Conservation (phyloP, 208 protist genomes). For the Trypanosoma conorhini region DNA sequence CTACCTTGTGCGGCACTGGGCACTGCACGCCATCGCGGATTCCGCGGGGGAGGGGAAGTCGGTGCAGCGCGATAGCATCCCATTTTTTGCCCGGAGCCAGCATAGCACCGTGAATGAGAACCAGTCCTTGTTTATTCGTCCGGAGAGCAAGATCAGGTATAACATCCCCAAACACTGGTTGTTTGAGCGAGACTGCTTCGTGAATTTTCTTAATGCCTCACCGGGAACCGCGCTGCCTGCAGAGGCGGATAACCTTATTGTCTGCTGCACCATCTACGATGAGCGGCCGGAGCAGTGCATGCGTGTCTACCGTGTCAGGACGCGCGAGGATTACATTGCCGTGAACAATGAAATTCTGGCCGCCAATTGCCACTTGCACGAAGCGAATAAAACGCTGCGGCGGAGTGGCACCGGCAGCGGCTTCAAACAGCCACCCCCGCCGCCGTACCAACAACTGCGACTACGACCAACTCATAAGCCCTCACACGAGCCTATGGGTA, state of each 20-base stretch:
- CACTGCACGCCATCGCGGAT: constrained; percentile 67
- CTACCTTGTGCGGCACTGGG: constrained; percentile 78
- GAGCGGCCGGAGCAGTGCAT: constrained; percentile 45
- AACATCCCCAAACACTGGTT: constrained; percentile 75
- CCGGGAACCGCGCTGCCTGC: constrained; percentile 36
- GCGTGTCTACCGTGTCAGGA: constrained; percentile 66
- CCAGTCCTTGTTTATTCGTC: constrained; percentile 43
- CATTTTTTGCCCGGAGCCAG: constrained; percentile 64
- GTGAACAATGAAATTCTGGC: constrained; percentile 69
- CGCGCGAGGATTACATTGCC: constrained; percentile 63
- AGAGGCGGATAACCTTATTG: constrained; percentile 62
- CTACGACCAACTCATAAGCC: not conserved
- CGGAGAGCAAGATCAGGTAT: constrained; percentile 53
- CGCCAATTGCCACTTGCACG: constrained; percentile 52
- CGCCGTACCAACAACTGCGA: constrained; percentile 8
- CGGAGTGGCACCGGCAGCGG: constrained; percentile 1
- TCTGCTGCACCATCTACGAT: constrained; percentile 78
- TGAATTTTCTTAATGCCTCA: constrained; percentile 61
- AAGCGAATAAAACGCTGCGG: constrained; percentile 25
- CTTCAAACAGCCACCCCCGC: not conserved
- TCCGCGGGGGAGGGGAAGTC: constrained; percentile 37
- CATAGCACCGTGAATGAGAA: constrained; percentile 63
- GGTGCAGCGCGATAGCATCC: constrained; percentile 40
- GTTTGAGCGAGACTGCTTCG: constrained; percentile 33
- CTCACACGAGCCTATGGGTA: not conserved